phyloP scores from a whole-genome alignment of 2,329 filamentous ascomycete species.

The Aspergillus sp. region DNA sequence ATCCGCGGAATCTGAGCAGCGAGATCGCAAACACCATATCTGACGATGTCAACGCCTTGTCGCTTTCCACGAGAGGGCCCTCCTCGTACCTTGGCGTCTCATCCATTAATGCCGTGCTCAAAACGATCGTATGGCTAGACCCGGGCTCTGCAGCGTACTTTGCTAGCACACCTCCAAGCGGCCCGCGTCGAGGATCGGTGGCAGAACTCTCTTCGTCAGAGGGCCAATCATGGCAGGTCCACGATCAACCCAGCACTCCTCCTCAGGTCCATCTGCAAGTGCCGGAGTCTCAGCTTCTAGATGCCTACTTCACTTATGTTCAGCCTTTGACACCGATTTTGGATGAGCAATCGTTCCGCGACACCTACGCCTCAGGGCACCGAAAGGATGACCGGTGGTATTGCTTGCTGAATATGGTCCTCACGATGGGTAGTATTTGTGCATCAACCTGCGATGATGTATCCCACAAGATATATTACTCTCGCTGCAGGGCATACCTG shows the following conservation, averaged over 20 bases:
- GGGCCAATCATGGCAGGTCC: conserved; percentile 26
- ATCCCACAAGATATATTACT: conserved; percentile 69
- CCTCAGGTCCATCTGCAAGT: conserved; percentile 56
- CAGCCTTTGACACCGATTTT: conserved; percentile 73
- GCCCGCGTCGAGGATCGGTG: conserved; percentile 14
- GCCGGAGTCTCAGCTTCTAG: conserved; percentile 67
- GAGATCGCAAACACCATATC: conserved; percentile 63
- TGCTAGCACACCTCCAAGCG: conserved; percentile 38
- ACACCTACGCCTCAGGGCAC: conserved; percentile 62
- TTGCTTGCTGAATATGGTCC: conserved; percentile 72
- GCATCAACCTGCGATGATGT: conserved; percentile 63
- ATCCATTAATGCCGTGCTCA: conserved; percentile 71
- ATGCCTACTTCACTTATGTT: conserved; percentile 73
- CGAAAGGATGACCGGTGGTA: conserved; percentile 70
- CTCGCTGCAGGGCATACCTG: conserved; percentile 65
- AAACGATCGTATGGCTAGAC: conserved; percentile 64
- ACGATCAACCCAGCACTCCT: conserved; percentile 40
- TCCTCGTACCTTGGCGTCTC: conserved; percentile 71
- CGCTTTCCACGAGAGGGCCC: conserved; percentile 59
- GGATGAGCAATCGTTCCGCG: conserved; percentile 69
- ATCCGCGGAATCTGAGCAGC: conserved; percentile 47
- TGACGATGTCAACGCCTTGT: conserved; percentile 71
- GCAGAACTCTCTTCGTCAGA: conserved; percentile 22
- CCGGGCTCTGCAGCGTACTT: conserved; percentile 52
- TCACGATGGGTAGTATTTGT: conserved; percentile 71